These are phyloP conservation scores for Nothophytophthora sp. DNA, from an alignment of 352 stramenopile species.

Conservation along the genomic window DNA sequence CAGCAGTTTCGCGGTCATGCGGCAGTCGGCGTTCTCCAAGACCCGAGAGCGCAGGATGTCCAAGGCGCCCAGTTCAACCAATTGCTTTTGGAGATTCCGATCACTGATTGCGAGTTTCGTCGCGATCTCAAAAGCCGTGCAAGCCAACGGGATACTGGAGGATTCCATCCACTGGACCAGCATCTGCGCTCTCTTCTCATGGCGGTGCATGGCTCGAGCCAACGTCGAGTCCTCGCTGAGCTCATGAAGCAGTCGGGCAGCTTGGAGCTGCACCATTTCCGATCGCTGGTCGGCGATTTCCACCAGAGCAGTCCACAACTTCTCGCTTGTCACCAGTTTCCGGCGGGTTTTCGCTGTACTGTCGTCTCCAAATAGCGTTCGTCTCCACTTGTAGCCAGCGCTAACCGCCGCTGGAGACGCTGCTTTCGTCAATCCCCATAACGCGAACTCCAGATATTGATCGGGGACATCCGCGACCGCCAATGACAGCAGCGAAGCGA, in stretches of 20 bases:
- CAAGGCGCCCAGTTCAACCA: constrained; percentile 39
- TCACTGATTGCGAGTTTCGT: constrained; percentile 37
- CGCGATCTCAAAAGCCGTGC: constrained; percentile 41
- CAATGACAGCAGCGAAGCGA: constrained; percentile 65
- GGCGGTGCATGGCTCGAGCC: constrained; percentile 21
- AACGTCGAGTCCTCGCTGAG: constrained; percentile 35
- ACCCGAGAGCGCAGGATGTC: constrained; percentile 45
- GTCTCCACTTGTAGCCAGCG: constrained; percentile 52
- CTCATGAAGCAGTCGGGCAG: constrained; percentile 38
- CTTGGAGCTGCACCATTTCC: constrained; percentile 45
- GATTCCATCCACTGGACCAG: constrained; percentile 55
- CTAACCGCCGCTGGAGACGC: constrained; percentile 36
- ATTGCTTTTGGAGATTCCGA: constrained; percentile 30
- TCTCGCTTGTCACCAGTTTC: constrained; percentile 52
- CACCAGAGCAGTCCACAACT: constrained; percentile 50
- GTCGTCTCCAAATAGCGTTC: constrained; percentile 66
- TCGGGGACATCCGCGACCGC: constrained; percentile 59
- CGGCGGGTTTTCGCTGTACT: constrained; percentile 42
- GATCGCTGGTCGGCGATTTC: constrained; percentile 21
- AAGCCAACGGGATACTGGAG: constrained; percentile 26
- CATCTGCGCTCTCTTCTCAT: constrained; percentile 21
- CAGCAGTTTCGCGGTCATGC: constrained; percentile 53
- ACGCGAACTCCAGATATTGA: constrained; percentile 65
- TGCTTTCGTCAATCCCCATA: constrained; percentile 63
- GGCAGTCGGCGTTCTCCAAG: constrained; percentile 36